These are phyloP conservation scores for Termitomyces sp. DNA, from an alignment of 768 basidiomycete genomes.

Conservation along the genomic window DNA sequence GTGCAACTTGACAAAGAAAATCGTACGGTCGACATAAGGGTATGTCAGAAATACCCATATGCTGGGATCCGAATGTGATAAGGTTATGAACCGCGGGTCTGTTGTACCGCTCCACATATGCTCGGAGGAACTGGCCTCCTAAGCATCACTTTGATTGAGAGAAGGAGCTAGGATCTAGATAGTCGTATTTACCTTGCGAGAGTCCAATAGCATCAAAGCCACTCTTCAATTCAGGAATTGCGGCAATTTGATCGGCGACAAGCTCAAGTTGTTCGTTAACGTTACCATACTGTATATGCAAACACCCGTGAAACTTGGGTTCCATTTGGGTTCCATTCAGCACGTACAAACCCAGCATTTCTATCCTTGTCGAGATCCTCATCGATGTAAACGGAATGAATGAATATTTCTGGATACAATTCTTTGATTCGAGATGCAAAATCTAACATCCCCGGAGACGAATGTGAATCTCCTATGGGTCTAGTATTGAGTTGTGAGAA, in stretches of 20 bases:
- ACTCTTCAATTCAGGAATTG: slow-evolving; percentile 53
- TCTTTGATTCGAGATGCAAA: slow-evolving; percentile 55
- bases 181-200: slow-evolving; percentile 59
- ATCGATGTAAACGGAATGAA: slow-evolving; percentile 70
- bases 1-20: slow-evolving; percentile 63
- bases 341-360: slow-evolving; percentile 67
- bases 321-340: neutral
- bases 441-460: slow-evolving; percentile 67
- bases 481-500: neutral
- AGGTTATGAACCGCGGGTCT: slow-evolving; percentile 71
- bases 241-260: slow-evolving; percentile 60
- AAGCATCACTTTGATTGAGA: neutral
- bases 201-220: slow-evolving; percentile 89
- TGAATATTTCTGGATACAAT: slow-evolving; percentile 69
- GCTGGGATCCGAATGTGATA: slow-evolving; percentile 83
- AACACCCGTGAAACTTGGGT: neutral
- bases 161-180: neutral
- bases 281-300: slow-evolving; percentile 61
- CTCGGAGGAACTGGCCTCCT: slow-evolving; percentile 87
- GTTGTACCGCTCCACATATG: slow-evolving; percentile 75
- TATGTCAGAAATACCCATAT: slow-evolving; percentile 81
- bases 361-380: slow-evolving; percentile 57
- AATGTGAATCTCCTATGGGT: slow-evolving; percentile 64
- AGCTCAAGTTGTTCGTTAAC: slow-evolving; percentile 63
- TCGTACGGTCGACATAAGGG: slow-evolving; percentile 62